phyloP scores from a whole-genome alignment of 2,329 filamentous ascomycete genomes.

The Sarocladium brachiariae region DNA sequence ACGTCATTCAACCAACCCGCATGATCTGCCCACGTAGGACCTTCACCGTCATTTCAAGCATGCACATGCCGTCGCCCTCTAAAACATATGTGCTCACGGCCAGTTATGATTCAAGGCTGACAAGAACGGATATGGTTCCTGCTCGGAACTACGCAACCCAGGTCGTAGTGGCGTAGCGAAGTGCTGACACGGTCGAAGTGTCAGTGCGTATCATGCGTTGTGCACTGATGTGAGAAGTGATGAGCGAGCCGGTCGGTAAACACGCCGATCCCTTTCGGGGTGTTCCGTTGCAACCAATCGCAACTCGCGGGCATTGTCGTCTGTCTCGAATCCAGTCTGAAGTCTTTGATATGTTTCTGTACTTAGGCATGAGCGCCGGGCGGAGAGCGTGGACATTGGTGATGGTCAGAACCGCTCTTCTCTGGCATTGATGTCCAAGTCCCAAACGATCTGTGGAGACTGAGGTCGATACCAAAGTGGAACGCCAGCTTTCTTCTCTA shows the following conservation, averaged over 20 bases:
- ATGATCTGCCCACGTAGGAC: not conserved
- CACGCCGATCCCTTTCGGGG: not conserved
- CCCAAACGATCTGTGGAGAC: not conserved
- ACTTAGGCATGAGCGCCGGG: too few species aligned
- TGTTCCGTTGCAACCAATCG: not conserved
- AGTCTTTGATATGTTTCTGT: too few species aligned
- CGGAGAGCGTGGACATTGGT: not conserved
- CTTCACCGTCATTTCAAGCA: not conserved
- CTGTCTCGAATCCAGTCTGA: too few species aligned
- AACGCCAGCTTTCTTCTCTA: not conserved
- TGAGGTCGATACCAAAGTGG: not conserved
- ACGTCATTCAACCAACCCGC: slow-evolving; percentile 7
- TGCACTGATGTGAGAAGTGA: not conserved
- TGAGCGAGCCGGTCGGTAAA: not conserved
- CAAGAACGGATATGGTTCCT: too few species aligned
- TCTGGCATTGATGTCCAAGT: not conserved
- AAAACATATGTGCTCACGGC: too few species aligned
- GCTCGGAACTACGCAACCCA: too few species aligned
- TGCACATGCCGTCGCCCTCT: not conserved
- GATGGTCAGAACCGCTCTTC: not conserved
- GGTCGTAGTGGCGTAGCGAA: too few species aligned
- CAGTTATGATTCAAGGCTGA: too few species aligned
- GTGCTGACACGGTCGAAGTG: not conserved
- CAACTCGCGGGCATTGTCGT: not conserved
- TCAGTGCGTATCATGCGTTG: not conserved